These are phyloP conservation scores for Hanseniaspora valbyensis DNA, from an alignment of 805 yeast species.

Conservation along the genomic window DNA sequence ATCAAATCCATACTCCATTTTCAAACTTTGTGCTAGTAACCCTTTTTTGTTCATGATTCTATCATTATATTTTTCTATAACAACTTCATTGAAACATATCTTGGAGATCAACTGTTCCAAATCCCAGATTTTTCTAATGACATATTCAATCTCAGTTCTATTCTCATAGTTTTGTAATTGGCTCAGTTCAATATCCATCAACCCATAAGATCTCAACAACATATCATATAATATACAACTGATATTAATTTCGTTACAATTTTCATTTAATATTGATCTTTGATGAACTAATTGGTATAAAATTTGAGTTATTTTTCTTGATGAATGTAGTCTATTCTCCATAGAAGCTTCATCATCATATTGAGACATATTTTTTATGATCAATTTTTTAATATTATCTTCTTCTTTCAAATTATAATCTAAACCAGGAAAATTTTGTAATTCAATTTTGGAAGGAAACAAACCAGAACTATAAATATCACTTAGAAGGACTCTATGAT, in stretches of 20 bases:
- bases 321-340: conserved; percentile 2
- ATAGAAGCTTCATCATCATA: conserved; percentile 2
- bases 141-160: conserved; percentile 17
- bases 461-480: conserved; percentile 12
- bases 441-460: background rate
- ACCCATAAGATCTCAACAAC: conserved; percentile 10
- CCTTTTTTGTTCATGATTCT: conserved; percentile 28
- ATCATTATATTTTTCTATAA: conserved; percentile 25
- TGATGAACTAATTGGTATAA: background rate
- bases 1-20: conserved; percentile 26
- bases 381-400: background rate
- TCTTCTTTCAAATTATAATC: background rate
- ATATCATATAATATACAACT: conserved; percentile 6
- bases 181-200: background rate
- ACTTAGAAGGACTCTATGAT: conserved; percentile 17
- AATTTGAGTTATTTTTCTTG: conserved; percentile 2
- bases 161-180: conserved; percentile 4
- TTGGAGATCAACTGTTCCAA: conserved; percentile 26
- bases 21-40: conserved; percentile 23
- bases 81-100: conserved; percentile 26
- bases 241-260: background rate
- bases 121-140: conserved; percentile 26
- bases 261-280: background rate
- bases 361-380: background rate
- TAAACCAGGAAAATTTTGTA: background rate